Conservation (phyloP, 169 alveolate genomes). For the Eimeria zaria region DNA sequence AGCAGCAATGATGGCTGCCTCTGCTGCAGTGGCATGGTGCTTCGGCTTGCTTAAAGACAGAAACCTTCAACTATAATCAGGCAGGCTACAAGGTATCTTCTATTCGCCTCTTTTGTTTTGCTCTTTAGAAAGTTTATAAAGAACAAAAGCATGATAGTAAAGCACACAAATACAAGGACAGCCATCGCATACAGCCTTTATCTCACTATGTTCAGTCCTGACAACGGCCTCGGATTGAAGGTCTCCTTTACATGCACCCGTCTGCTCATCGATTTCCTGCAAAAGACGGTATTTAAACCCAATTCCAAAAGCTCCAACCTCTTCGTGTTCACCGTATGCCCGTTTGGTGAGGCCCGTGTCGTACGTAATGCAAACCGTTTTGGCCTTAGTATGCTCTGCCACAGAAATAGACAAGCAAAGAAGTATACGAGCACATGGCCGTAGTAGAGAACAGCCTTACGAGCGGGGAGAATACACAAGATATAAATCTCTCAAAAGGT, state of each 20-base stretch:
- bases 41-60: not conserved
- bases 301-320: not conserved
- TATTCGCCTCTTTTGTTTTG: not conserved
- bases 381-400: not conserved
- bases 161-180: not conserved
- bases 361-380: not conserved
- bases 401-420: not conserved
- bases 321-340: not conserved
- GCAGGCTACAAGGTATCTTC: too few species aligned
- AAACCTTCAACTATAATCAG: not conserved
- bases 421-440: too few species aligned
- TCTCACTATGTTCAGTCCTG: not conserved
- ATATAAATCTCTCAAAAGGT: not conserved
- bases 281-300: not conserved
- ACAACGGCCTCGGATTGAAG: not conserved
- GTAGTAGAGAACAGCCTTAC: not conserved
- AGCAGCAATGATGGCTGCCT: not conserved
- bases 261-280: not conserved
- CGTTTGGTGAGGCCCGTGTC: slow-evolving; percentile 36
- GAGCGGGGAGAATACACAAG: not conserved
- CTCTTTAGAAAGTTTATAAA: too few species aligned
- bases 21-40: not conserved
- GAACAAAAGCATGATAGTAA: too few species aligned
- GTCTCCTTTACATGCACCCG: not conserved
- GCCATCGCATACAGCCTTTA: not conserved